Evolutionary conservation across 2,329 filamentous ascomycete genomes (phyloP).

Genomic region (Hymenoscyphus repandus): DNA sequence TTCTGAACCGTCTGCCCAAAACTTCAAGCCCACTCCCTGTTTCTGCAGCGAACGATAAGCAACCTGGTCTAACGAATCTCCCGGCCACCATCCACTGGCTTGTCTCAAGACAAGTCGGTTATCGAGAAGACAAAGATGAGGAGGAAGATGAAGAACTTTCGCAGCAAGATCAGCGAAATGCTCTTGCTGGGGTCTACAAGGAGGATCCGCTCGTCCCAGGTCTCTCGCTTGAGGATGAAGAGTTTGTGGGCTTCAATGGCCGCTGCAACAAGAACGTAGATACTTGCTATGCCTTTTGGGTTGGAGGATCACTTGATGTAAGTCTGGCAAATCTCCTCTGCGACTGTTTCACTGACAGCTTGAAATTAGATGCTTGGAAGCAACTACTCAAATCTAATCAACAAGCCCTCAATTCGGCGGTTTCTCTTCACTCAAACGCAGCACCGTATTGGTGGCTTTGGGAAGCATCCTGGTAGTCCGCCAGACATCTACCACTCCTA

Average conservation of each 20-base stretch:
- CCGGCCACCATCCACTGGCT: conserved; percentile 46
- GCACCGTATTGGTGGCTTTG: conserved; percentile 77
- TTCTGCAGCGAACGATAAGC: conserved; percentile 18
- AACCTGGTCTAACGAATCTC: conserved; percentile 33
- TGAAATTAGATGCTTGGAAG: conserved; percentile 49
- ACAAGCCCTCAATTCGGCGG: conserved; percentile 55
- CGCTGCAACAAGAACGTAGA: conserved; percentile 87
- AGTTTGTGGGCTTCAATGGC: conserved; percentile 75
- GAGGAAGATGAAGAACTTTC: conserved; percentile 12
- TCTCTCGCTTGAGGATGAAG: conserved; percentile 21
- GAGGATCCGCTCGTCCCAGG: conserved; percentile 24
- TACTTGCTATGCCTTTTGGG: conserved; percentile 97
- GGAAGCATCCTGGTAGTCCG: conserved; percentile 62
- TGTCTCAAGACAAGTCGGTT: conserved; percentile 58
- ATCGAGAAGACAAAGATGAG: conserved; percentile 36
- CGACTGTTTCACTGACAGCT: not conserved
- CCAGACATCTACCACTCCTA: conserved; percentile 87
- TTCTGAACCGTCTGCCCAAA: conserved; percentile 45
- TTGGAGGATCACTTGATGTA: conserved; percentile 56
- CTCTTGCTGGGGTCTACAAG: conserved; percentile 13
- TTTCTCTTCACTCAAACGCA: conserved; percentile 85
- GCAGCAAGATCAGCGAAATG: conserved; percentile 8
- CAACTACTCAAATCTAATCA: conserved; percentile 45
- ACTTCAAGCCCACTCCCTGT: conserved; percentile 4
- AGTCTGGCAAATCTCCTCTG: conserved; percentile 7